Base-by-base conservation (phyloP, 768 basidiomycete species). In the Astraeus odoratus region DNA sequence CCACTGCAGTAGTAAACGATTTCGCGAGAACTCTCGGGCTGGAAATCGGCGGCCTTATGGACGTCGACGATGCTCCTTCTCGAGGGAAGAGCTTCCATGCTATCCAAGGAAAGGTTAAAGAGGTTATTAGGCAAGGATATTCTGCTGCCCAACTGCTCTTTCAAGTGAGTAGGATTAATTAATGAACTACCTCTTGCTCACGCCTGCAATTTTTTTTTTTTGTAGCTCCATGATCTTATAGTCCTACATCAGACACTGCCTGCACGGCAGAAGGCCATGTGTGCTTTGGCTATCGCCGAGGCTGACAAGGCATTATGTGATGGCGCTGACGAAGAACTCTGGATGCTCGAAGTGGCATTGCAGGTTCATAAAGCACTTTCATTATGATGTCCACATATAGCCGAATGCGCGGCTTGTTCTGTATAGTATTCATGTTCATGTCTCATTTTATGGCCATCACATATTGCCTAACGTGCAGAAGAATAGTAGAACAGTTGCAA, bases 241-340 rank as follows among this genome's bases (percentile, higher is more conserved):
- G 73, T 94, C 33, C 71, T 78, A n/a, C 83, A 97, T 63, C 86
- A 86, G 4, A 81, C 81, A 1, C 67, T 99, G 42, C 78, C 80
- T 13, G 80, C 85, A 18, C 76, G 80, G 20, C 85, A 89, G 49
- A 98, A 98, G 61, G 78, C 88, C 10, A 65, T 66, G 24, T 86
- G 87, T 49, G 88, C 86, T 3, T 70, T 96, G 16, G 80, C 80
- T 3, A 83, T 99, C 51, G 96, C 91, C 3, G 92, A 96, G 61
- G 91, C 90, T 22, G 96, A 99, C 67, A 98, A 98, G 63, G 90
- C 89, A 0, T 68, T 99, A 19, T 90, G 87, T 53, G 95, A 98
- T 51, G 96, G 96, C 1, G 93, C 89, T 13, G 96, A 99, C 57
- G 96, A 99, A 64, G 96, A 97, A 62, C 68, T 99, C 19, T 96